phyloP scores from a whole-genome alignment of 108 stramenopile species.

The Epithemia pelagica region DNA sequence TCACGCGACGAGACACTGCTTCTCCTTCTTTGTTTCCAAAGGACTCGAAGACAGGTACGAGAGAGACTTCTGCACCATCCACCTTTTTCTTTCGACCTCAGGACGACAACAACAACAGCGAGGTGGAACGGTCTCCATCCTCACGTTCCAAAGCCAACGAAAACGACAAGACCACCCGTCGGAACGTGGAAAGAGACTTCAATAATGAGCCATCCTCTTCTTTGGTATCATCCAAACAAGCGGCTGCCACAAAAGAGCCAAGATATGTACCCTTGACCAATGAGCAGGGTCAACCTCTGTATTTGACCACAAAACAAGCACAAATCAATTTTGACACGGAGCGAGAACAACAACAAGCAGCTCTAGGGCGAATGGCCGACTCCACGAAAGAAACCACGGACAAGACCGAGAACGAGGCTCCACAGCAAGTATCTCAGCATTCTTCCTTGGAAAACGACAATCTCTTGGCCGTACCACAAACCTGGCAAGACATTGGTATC shows the following conservation, averaged over 20 bases:
- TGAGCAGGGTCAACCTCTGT: slow-evolving; percentile 54
- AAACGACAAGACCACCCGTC: neutral
- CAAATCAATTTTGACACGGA: slow-evolving; percentile 9
- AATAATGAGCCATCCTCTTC: neutral
- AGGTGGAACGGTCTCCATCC: too few species aligned
- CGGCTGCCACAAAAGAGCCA: slow-evolving; percentile 12
- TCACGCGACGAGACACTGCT: neutral
- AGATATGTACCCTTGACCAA: slow-evolving; percentile 28
- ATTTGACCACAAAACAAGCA: slow-evolving; percentile 60
- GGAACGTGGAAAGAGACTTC: neutral
- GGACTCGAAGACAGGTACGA: too few species aligned
- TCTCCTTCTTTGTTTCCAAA: too few species aligned
- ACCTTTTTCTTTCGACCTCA: too few species aligned
- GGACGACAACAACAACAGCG: too few species aligned
- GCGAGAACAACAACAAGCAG: slow-evolving; percentile 5
- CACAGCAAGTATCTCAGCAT: too few species aligned
- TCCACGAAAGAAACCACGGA: too few species aligned
- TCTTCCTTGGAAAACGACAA: too few species aligned
- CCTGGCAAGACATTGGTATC: slow-evolving; percentile 70
- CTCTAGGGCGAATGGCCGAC: too few species aligned
- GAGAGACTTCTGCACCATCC: too few species aligned
- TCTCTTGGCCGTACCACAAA: slow-evolving; percentile 1
- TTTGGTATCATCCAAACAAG: neutral
- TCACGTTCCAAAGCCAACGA: slow-evolving; percentile 6
- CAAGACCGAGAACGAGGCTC: too few species aligned